Evolutionary conservation across 2,329 filamentous ascomycete genomes (phyloP).

Genomic region (Boeremia exigua): DNA sequence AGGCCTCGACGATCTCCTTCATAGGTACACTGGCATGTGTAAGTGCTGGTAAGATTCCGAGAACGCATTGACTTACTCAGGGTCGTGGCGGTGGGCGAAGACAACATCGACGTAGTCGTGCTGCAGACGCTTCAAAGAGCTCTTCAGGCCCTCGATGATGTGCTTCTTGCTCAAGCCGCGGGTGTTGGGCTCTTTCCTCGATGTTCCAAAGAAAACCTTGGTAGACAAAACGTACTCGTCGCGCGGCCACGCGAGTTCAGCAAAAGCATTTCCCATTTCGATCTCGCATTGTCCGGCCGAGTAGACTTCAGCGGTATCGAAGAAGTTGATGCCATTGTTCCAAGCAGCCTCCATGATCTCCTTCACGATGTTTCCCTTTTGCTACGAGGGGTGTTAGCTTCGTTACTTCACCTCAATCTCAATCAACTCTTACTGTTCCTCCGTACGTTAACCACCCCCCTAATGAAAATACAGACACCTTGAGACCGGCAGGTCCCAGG

Average conservation of each 20-base stretch:
- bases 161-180: conserved; percentile 58
- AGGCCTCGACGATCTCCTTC: conserved; percentile 66
- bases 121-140: conserved; percentile 64
- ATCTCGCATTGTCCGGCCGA: conserved; percentile 67
- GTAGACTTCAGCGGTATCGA: conserved; percentile 61
- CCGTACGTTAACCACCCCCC: conserved; percentile 56
- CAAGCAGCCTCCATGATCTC: conserved; percentile 59
- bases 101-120: conserved; percentile 71
- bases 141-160: conserved; percentile 64
- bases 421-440: conserved; percentile 48
- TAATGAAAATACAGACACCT: conserved; percentile 59
- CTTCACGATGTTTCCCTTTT: conserved; percentile 53
- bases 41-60: conserved; percentile 7
- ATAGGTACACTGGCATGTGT: conserved; percentile 57
- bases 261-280: conserved; percentile 61
- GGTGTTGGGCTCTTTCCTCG: conserved; percentile 64
- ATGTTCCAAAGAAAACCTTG: conserved; percentile 61
- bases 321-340: conserved; percentile 59
- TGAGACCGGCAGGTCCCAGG: conserved; percentile 50
- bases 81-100: conserved; percentile 67
- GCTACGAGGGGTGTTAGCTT: not conserved
- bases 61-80: conserved; percentile 37
- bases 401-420: not conserved
- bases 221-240: conserved; percentile 41
- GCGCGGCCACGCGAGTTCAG: conserved; percentile 57